Base-by-base conservation (phyloP, 2,329 filamentous ascomycete genomes). In the Nakataea oryzae region DNA sequence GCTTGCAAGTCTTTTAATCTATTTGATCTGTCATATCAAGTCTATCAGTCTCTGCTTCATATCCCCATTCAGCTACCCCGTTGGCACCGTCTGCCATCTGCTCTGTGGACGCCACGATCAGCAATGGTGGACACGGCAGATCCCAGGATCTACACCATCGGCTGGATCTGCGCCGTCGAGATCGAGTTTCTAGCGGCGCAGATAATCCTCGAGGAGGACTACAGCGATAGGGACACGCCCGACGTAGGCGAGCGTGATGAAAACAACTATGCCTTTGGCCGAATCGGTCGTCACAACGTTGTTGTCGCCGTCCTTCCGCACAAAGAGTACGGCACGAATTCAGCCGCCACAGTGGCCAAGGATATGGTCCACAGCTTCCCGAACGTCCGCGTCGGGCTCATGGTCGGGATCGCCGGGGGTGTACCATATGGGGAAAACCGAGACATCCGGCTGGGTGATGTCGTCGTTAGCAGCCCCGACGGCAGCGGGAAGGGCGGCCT, bases 391-490 rank as follows among this genome's bases (percentile, higher is more conserved):
- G 62, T 74, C 9, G 68, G 68, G 1, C 56, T 75, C 5, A 68
- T 75, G 64, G 72, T 75, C 2, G 73, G 73, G 24, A 69, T 74
- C 3, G 73, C 69, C 1, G 74, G 74, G 4, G 74, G 74, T 3
- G 73, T 69, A 0, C 74, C 74, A 63, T 77, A 64, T 56, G 0
- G 2, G 2, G 64, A 69, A 7, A 64, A 73, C 27, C 34, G 34
- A 41, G 73, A 76, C n/a, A 69, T 77, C 1, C 70, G 74, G 5
- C 69, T 74, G 0, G 70, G 72, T 11, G 70, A 74, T 58, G 60
- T 74, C 24, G 70, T 72, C 0, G 70, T 75, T 9, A 69, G 69
- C 55, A 55, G 59, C 7, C 63, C 68, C 11, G 34, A 41, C 34
- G 34, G 7, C 7, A 54, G 65, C 7, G 58, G 64, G 34, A 62